Percentiles rank a stretch among this genome's conserved stretches.
Conservation (phyloP, 208 protist species). For the Leishmania martiniquensis region DNA sequence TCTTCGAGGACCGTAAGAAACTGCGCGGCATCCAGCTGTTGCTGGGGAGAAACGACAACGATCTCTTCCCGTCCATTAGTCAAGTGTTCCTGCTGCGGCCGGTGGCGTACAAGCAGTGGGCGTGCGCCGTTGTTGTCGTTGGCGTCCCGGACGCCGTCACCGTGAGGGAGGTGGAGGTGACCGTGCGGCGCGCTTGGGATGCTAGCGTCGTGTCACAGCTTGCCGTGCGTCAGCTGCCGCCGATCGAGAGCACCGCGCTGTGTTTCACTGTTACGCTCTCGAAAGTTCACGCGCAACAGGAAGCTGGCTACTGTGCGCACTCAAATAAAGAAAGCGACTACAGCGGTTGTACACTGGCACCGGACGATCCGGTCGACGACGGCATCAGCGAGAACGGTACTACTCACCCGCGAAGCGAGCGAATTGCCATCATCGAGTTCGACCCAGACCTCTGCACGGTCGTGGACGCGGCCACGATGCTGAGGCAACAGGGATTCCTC, state of each 20-base stretch:
- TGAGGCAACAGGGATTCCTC: constrained; percentile 47
- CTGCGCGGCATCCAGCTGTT: constrained; percentile 77
- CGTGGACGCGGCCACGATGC: constrained; percentile 45
- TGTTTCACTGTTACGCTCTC: constrained; percentile 51
- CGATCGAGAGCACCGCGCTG: constrained; percentile 59
- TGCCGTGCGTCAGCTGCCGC: constrained; percentile 11
- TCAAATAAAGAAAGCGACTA: constrained; percentile 25
- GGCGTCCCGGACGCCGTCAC: constrained; percentile 40
- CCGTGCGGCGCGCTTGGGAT: constrained; percentile 56
- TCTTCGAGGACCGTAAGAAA: constrained; percentile 87
- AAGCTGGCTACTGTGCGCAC: constrained; percentile 19
- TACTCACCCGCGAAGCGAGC: constrained; percentile 27
- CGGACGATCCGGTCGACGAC: constrained; percentile 13
- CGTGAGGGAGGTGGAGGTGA: constrained; percentile 39
- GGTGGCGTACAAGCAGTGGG: constrained; percentile 62
- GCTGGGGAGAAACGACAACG: constrained; percentile 67
- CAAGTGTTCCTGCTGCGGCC: constrained; percentile 64
- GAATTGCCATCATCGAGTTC: constrained; percentile 70
- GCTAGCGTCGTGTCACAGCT: constrained; percentile 39
- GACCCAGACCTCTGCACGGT: constrained; percentile 51
- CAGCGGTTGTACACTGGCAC: constrained; percentile 8
- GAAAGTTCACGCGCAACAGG: constrained; percentile 10
- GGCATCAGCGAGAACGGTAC: constrained; percentile 23
- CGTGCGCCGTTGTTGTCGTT: constrained; percentile 57
- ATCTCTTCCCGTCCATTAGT: constrained; percentile 80